Evolutionary conservation across 257 asterid species (phyloP).

Genomic region (Ligustrum vulgare): DNA sequence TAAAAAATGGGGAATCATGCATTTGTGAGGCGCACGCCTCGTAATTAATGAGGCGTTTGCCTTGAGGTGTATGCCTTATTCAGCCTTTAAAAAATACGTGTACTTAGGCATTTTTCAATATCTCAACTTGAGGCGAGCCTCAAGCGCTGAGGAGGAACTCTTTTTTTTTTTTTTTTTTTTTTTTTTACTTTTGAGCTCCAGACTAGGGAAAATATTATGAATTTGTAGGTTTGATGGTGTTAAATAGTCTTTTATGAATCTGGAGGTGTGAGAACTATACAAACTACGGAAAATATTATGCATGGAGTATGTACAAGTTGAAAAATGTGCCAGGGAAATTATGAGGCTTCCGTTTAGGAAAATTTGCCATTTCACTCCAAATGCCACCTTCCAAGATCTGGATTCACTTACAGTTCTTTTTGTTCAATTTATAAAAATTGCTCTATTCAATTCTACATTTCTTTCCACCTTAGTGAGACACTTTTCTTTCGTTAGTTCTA

Average conservation of each 20-base stretch:
- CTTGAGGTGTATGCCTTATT: too few relatives aligned
- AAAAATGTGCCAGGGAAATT: neutral
- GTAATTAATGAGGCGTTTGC: too few relatives aligned
- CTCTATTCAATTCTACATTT: neutral
- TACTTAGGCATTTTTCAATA: too few relatives aligned
- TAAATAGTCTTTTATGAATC: neutral
- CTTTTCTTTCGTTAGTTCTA: neutral
- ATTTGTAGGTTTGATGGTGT: neutral
- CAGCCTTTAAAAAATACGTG: too few relatives aligned
- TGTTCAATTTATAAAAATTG: neutral
- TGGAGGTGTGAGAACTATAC: neutral
- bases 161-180: too few relatives aligned
- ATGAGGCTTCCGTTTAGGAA: neutral
- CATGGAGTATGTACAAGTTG: neutral
- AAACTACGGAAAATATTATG: neutral
- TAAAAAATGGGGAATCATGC: too few relatives aligned
- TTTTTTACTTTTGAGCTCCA: neutral
- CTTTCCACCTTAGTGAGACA: neutral
- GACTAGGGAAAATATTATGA: too few relatives aligned
- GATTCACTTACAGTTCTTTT: neutral
- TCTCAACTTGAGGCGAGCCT: too few relatives aligned
- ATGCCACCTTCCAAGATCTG: neutral
- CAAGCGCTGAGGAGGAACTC: too few relatives aligned
- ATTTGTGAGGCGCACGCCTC: too few relatives aligned
- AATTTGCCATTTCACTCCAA: neutral